Percentiles rank a stretch among this genome's conserved stretches.
phyloP scores from a whole-genome alignment of 257 asterid species.

The Coffea canephora region DNA sequence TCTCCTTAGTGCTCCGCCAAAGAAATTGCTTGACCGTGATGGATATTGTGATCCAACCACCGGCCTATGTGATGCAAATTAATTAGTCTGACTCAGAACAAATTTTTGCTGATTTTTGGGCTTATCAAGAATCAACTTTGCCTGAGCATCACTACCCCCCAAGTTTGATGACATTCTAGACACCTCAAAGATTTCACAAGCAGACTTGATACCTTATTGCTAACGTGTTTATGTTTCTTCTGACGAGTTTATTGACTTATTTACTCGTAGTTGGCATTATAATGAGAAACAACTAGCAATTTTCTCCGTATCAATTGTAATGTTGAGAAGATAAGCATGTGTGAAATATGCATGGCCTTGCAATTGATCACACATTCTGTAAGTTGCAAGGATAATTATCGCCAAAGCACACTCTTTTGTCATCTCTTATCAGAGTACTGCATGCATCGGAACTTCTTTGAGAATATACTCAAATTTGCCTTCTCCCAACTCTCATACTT shows the following conservation, averaged over 20 bases:
- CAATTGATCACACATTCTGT: not conserved
- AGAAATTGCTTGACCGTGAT: conserved; percentile 80
- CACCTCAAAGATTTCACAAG: not conserved
- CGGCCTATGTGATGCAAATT: conserved; percentile 75
- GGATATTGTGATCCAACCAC: conserved; percentile 81
- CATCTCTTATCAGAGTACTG: not conserved
- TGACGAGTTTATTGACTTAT: not conserved
- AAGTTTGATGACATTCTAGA: not conserved
- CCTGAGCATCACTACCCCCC: not conserved
- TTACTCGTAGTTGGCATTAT: not conserved
- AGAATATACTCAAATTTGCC: not conserved
- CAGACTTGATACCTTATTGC: not conserved
- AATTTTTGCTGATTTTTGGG: not conserved
- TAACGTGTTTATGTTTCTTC: not conserved
- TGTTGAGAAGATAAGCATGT: not conserved
- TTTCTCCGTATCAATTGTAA: not conserved
- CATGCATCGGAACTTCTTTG: not conserved
- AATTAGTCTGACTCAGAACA: conserved; percentile 23
- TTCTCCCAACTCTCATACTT: not conserved
- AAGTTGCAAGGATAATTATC: not conserved
- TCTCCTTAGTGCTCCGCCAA: conserved; percentile 87
- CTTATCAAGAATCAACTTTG: not conserved
- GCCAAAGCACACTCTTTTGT: not conserved
- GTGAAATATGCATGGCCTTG: not conserved
- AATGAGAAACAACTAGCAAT: not conserved